A percentile compares a stretch with the other conserved stretches of the same genome.
Evolutionary conservation across 768 basidiomycete species (phyloP).

Genomic region (Symmetrospora coprosmae): DNA sequence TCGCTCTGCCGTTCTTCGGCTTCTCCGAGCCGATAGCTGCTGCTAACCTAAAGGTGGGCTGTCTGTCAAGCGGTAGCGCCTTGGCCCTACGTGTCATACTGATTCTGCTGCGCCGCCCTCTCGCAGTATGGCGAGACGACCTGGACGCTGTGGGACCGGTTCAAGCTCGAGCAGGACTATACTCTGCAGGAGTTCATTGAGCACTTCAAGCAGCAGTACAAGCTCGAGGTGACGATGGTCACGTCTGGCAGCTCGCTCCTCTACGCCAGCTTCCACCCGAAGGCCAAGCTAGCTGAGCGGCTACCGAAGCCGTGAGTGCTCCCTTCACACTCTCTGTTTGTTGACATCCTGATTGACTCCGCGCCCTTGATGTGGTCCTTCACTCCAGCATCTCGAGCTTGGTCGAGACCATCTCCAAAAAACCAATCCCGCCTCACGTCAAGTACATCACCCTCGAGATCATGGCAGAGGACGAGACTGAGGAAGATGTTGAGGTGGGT

Average conservation of each 20-base stretch:
- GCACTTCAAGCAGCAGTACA: constrained; percentile 71
- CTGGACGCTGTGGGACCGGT: constrained; percentile 98
- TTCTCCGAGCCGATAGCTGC: constrained; percentile 95
- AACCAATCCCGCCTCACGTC: constrained; percentile 65
- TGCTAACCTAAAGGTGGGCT: constrained; percentile 54
- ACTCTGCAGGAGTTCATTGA: constrained; percentile 68
- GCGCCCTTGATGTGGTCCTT: constrained; percentile 1
- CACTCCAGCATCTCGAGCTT: constrained; percentile 67
- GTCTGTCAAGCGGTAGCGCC: too few relatives aligned
- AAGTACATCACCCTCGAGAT: constrained; percentile 82
- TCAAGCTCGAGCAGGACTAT: constrained; percentile 79
- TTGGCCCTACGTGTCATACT: neutral
- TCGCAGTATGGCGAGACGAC: constrained; percentile 58
- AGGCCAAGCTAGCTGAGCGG: constrained; percentile 52
- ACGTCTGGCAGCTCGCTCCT: constrained; percentile 75
- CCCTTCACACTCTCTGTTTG: neutral
- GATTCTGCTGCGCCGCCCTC: neutral
- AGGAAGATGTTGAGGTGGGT: constrained; percentile 80
- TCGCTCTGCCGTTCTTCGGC: constrained; percentile 95
- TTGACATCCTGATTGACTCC: neutral
- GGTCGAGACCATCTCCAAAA: constrained; percentile 88
- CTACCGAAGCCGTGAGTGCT: constrained; percentile 41
- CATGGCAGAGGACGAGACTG: constrained; percentile 81
- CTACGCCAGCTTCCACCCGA: constrained; percentile 84
- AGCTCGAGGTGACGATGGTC: constrained; percentile 83